Base-by-base conservation (phyloP, 306 rosid species). In the Cicer arietinum region DNA sequence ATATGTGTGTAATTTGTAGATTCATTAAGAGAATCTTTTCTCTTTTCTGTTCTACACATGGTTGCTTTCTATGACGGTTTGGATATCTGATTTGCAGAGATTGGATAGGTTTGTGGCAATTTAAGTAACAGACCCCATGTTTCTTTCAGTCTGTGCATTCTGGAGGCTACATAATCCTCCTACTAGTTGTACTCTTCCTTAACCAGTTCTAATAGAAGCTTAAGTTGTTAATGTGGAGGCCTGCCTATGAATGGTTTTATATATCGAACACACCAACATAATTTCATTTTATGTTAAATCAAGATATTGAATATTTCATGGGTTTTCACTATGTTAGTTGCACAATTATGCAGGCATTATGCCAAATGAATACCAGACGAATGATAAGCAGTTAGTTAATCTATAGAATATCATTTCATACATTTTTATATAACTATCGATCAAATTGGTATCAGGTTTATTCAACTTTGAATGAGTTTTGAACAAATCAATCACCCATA, bases 21-120 rank as follows among this genome's bases (percentile, higher is more conserved):
- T 35, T 70, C 70, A 63, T 20, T 18, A 69, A 53, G 69, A 73
- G 17, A 45, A 45, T 30, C 60, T 13, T 43, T 82, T 67, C 64
- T 57, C 37, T 57, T 41, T 66, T n/a, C 7, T 22, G 8, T 20
- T 79, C 74, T 56, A 8, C 63, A 13, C 64, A 46, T 10, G 30
- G 16, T 74, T 74, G 44, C 48, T 41, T 41, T 59, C 16, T 58
- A 60, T 67, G 44, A 52, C 50, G 17, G 47, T 58, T 80, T 10
- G 9, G 22, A 47, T 39, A 30, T 79, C 52, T 9, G 25, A 65
- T 35, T 76, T 80, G 10, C 30, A 59, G 30, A 66, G 72, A 74
- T 18, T 61, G 48, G 41, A 70, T 45, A 61, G 46, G 41, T 44
- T 14, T 43, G 64, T 58, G 64, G 14, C 11, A 58, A 12, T 58